Evolutionary conservation across 148 eudicot genomes (phyloP), one percentile per base, ranked within the genome.

Genomic region (Rhododendron williamsianum): DNA sequence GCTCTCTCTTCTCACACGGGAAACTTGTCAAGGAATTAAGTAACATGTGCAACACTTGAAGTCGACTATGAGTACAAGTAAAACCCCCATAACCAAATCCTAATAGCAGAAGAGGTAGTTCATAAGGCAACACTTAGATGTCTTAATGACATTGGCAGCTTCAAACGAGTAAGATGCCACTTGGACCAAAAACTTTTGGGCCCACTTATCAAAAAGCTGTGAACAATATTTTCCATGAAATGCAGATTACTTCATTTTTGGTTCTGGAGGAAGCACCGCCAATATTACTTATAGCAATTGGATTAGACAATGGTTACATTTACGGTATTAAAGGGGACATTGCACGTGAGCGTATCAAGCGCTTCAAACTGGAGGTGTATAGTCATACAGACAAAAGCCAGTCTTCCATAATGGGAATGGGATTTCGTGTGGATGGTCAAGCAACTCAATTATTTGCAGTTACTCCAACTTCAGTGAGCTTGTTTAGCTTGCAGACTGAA

Each of bases 251-350:
- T 3, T 92, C 96, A 23, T 97, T 97, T 88, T 84, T 93, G 80
- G 98, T 93, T 83, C 82, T 95, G 65, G 99, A 97, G 86, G 99
- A 97, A 87, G 98, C 94, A 76, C 98, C 98, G 46, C 98, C 98
- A 23, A 90, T 95, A 81, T 87, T 97, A 65, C 89, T 93, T 48
- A 91, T 97, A 86, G 99, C 98, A 51, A 91, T 97, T 90, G 99
- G 99, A 80, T 83, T 97, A 84, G 96, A 94, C 84, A 97, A 93
- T 87, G 99, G 98, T 65, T 90, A 94, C 88, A 93, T 97, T 85
- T 97, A 97, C 86, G 94, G 98, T 90, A 97, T 97, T 82, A 94
- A 91, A 91, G 98, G 99, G 49, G 99, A 97, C 87, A 91, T 97
- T 87, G 99, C 98, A 56, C 99, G 99, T 85, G 98, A 97, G 84